Evolutionary conservation across 2,329 filamentous ascomycete genomes (phyloP).

Genomic region (Calonectria hongkongensis): DNA sequence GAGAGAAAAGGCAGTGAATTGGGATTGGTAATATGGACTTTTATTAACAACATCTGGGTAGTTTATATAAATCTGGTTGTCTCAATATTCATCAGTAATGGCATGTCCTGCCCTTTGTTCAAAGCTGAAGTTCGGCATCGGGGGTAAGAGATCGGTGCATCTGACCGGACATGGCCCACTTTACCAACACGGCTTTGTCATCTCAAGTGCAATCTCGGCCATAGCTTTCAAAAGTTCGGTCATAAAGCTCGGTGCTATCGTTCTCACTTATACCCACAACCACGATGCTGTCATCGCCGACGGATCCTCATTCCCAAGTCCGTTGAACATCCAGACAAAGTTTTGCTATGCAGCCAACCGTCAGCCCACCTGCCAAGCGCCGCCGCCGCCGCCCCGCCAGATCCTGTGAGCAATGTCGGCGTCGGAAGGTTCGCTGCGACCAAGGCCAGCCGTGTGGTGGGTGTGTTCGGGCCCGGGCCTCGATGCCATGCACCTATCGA

Average conservation of each 20-base stretch:
- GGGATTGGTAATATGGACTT: neutral
- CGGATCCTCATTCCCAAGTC: constrained; percentile 22
- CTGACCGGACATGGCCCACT: too few relatives aligned
- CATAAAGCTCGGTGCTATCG: constrained; percentile 42
- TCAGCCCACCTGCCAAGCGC: constrained; percentile 45
- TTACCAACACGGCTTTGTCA: constrained; percentile 8
- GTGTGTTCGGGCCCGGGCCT: constrained; percentile 50
- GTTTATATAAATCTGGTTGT: neutral
- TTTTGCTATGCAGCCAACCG: constrained; percentile 32
- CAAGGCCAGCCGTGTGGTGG: constrained; percentile 50
- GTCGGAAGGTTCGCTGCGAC: constrained; percentile 52
- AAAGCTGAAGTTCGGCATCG: constrained; percentile 43
- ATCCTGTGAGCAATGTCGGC: constrained; percentile 54
- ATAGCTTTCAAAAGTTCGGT: constrained; percentile 35
- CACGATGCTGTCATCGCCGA: constrained; percentile 14
- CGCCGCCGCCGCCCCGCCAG: constrained; percentile 51
- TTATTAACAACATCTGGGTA: too few relatives aligned
- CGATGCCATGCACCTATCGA: constrained; percentile 53
- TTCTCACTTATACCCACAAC: constrained; percentile 42
- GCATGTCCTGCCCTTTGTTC: neutral
- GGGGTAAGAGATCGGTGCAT: constrained; percentile 34
- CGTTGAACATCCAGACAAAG: neutral
- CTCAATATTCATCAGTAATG: neutral
- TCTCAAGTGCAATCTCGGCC: constrained; percentile 17
- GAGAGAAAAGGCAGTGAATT: neutral